A percentile compares a stretch with the other conserved stretches of the same genome.
These are phyloP conservation scores for Pelargonium cotyledonis DNA, from an alignment of 441 rosid genomes.

Conservation along the genomic window DNA sequence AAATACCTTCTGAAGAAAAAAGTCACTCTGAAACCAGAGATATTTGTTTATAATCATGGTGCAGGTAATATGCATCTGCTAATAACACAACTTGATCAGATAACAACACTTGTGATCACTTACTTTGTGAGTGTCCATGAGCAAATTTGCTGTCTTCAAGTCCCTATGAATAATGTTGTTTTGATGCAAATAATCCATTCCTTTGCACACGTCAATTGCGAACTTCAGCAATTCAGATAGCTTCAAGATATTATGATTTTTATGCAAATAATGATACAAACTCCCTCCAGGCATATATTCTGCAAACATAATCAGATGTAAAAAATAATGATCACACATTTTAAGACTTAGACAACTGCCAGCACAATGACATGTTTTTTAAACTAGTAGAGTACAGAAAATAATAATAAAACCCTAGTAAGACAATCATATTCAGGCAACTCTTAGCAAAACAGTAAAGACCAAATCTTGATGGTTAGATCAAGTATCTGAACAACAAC, in stretches of 20 bases:
- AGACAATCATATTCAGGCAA: background rate
- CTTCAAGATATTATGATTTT: conserved; percentile 42
- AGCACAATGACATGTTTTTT: background rate
- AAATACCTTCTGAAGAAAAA: background rate
- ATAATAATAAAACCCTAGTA: background rate
- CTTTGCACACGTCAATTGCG: conserved; percentile 64
- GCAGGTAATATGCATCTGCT: background rate
- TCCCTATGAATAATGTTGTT: conserved; percentile 71
- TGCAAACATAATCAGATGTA: conserved; percentile 26
- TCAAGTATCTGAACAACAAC: background rate
- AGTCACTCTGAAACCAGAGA: background rate
- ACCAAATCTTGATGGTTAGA: background rate
- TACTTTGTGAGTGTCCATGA: conserved; percentile 58
- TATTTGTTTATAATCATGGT: no score
- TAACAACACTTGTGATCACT: conserved; percentile 13
- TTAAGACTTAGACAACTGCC: background rate
- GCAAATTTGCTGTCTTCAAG: conserved; percentile 73
- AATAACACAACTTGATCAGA: conserved; percentile 3
- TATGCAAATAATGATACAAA: conserved; percentile 64
- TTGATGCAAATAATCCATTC: conserved; percentile 76
- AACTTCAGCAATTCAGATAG: conserved; percentile 52
- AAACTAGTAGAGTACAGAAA: background rate
- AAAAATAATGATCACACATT: background rate
- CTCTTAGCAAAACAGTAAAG: background rate
- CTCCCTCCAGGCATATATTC: conserved; percentile 82